These are phyloP conservation scores for Neurospora sp. DNA, from an alignment of 495 filamentous ascomycete genomes.

Conservation along the genomic window DNA sequence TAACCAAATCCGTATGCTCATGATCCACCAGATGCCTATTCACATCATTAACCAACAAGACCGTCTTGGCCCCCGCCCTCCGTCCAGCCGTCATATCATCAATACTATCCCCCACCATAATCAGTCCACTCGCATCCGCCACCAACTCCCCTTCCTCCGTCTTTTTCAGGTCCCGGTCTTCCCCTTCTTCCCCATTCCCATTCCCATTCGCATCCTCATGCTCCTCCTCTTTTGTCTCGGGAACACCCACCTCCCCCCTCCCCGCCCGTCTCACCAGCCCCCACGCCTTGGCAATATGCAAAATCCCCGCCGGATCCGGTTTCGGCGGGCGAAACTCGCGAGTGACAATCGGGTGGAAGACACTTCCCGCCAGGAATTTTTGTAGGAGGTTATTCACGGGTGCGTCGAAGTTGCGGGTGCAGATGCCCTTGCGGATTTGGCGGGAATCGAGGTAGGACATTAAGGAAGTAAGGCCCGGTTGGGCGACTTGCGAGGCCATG, in stretches of 20 bases:
- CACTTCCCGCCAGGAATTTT: conserved; percentile 56
- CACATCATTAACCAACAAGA: conserved; percentile 71
- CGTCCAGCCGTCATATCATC: conserved; percentile 91
- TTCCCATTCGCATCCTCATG: conserved; percentile 9
- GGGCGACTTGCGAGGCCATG: conserved; percentile 69
- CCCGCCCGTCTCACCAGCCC: conserved; percentile 46
- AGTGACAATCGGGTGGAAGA: conserved; percentile 78
- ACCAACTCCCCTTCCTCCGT: conserved; percentile 21
- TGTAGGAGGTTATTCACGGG: conserved; percentile 54
- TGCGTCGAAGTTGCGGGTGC: conserved; percentile 89
- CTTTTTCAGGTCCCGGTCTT: neutral
- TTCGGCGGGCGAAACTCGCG: conserved; percentile 78
- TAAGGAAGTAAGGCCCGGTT: conserved; percentile 62
- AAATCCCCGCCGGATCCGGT: conserved; percentile 77
- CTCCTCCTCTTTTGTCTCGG: conserved; percentile 7
- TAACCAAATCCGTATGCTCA: conserved; percentile 66
- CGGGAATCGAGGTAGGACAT: conserved; percentile 70
- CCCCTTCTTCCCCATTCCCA: neutral
- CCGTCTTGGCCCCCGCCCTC: conserved; percentile 77
- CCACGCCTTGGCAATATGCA: conserved; percentile 75
- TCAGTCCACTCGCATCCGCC: conserved; percentile 35
- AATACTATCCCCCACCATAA: conserved; percentile 76
- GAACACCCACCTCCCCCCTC: conserved; percentile 19
- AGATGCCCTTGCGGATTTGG: conserved; percentile 66
- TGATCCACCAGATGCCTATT: conserved; percentile 66